Base-by-base conservation (phyloP, 441 rosid species). In the Eruca vesicaria region DNA sequence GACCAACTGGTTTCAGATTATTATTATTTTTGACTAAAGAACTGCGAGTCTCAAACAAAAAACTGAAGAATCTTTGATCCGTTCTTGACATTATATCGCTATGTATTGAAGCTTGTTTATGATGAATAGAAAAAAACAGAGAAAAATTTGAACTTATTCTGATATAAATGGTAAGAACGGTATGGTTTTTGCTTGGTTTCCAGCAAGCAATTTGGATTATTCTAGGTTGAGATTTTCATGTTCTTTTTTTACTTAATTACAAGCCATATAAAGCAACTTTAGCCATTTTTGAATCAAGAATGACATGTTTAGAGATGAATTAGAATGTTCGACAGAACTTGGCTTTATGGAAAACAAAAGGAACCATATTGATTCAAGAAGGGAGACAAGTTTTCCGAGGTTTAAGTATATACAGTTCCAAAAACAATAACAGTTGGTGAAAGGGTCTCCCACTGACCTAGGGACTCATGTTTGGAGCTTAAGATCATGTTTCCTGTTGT, bases 391-490 rank as follows among this genome's bases (percentile, higher is more conserved):
- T 16, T 16, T 48, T 67, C 0, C 11, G 15, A 60, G 55, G 43
- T 20, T 36, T 60, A 52, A 14, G 29, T 18, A 66, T 18, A 66
- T 66, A 58, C 38, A 58, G 8, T 2, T 59, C 60, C 4, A 6
- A 66, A 32, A 14, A 31, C 0, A 32, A 66, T 43, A 75, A 21
- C 0, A 36, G 69, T 38, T 38, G 11, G 8, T 53, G 20, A 68
- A 52, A 19, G 55, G 15, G 18, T 60, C 62, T 36, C 55, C 21
- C 52, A 82, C 79, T 58, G 69, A 88, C 88, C 86, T 75, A 80
- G 65, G 71, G 72, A 72, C 33, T 86, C 90, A 64, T 81, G 86
- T 66, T 80, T 86, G 60, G 88, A 79, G 82, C 78, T 75, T 38
- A 83, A 43, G 70, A 50, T 43, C 50, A 74, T 66, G 68, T 79